Conservation (phyloP, 1,284 basidiomycete genomes). For the Sporisorium graminicola region DNA sequence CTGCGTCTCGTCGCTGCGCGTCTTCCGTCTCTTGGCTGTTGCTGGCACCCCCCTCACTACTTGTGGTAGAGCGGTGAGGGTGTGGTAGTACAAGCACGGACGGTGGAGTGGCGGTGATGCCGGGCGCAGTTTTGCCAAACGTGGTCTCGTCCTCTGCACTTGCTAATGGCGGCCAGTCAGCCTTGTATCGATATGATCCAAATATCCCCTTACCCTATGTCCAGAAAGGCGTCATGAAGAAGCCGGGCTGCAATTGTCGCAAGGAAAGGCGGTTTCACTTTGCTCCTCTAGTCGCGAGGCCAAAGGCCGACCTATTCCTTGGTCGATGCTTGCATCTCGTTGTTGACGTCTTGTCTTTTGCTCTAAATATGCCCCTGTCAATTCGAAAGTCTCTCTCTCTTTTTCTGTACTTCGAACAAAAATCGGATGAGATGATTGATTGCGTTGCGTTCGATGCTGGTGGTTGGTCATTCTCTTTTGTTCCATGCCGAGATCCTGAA, state of each 20-base stretch:
- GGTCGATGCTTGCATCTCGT: background rate
- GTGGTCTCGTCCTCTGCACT: conserved; percentile 7
- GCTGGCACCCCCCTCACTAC: conserved; percentile 11
- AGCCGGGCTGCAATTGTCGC: background rate
- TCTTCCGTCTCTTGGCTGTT: conserved; percentile 2
- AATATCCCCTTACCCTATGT: background rate
- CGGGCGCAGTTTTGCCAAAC: background rate
- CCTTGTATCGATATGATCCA: background rate
- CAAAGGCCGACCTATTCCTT: conserved; percentile 8
- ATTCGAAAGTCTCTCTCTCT: background rate
- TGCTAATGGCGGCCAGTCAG: conserved; percentile 18
- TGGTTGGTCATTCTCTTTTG: too few relatives aligned
- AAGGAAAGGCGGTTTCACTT: background rate
- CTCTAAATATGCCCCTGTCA: conserved; percentile 7
- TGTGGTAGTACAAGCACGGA: conserved; percentile 1
- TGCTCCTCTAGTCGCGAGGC: conserved; percentile 41
- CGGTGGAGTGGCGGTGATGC: background rate
- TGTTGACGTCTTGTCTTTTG: conserved; percentile 1
- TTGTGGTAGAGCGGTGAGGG: conserved; percentile 34
- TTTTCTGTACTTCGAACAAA: too few relatives aligned
- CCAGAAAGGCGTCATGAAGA: background rate
- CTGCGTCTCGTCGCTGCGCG: background rate
- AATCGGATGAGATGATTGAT: background rate
- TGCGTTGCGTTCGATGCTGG: background rate
- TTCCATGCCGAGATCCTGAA: background rate